Percentiles rank a stretch among this genome's conserved stretches.
Evolutionary conservation across 768 basidiomycete species (phyloP).

Genomic region (Gloeophyllum trabeum): DNA sequence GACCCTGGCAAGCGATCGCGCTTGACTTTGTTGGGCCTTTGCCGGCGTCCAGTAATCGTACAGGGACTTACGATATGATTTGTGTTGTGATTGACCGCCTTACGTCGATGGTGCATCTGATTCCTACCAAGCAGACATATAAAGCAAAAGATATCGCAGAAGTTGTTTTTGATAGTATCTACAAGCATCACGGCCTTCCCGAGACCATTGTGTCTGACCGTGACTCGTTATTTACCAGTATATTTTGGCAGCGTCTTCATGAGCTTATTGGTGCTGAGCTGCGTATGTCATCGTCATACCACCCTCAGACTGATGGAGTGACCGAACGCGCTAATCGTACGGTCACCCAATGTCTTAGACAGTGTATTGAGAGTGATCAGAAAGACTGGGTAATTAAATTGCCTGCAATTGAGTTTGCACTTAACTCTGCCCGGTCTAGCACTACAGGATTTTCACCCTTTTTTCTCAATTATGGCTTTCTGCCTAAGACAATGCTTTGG

Average conservation of each 20-base stretch:
- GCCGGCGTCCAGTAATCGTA: constrained; percentile 12
- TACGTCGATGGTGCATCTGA: constrained; percentile 15
- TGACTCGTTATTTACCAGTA: constrained; percentile 29
- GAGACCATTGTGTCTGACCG: constrained; percentile 26
- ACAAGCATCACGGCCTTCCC: constrained; percentile 28
- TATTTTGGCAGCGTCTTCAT: constrained; percentile 28
- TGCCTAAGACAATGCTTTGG: constrained; percentile 22
- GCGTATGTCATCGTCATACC: constrained; percentile 26
- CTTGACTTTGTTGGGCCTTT: constrained; percentile 17
- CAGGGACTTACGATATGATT: constrained; percentile 14
- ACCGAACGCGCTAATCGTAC: constrained; percentile 25
- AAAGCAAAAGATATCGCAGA: constrained; percentile 22
- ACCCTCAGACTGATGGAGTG: constrained; percentile 30
- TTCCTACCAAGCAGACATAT: constrained; percentile 19
- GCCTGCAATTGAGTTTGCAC: constrained; percentile 25
- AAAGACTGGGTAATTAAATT: constrained; percentile 20
- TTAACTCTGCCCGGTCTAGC: constrained; percentile 21
- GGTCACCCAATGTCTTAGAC: constrained; percentile 18
- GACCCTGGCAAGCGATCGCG: constrained; percentile 16
- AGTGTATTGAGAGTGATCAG: constrained; percentile 17
- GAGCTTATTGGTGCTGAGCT: constrained; percentile 17
- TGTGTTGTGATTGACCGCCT: constrained; percentile 14
- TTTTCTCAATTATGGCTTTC: constrained; percentile 20
- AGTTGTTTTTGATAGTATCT: constrained; percentile 21
- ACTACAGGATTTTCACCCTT: constrained; percentile 25